A percentile compares a stretch with the other conserved stretches of the same genome.
Evolutionary conservation across 306 rosid genomes (phyloP).

Genomic region (Lathyrus sativus): DNA sequence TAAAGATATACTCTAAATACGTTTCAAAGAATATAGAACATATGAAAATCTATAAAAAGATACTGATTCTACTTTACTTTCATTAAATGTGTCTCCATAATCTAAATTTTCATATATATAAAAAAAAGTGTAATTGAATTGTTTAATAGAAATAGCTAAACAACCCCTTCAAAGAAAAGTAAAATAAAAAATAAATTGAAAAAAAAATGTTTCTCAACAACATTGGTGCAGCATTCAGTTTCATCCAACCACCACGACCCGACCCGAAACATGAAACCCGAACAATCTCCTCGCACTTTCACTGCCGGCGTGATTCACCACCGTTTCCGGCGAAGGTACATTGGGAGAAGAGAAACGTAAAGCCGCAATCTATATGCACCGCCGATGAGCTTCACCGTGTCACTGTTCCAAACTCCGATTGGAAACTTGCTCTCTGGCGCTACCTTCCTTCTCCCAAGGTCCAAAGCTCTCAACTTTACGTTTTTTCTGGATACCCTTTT

Average conservation of each 20-base stretch:
- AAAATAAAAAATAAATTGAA: not conserved
- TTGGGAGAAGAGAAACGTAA: slow-evolving; percentile 39
- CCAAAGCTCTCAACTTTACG: slow-evolving; percentile 12
- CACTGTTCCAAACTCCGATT: slow-evolving; percentile 68
- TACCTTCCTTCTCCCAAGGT: slow-evolving; percentile 76
- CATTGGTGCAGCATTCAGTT: slow-evolving; percentile 32
- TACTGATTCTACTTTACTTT: no score
- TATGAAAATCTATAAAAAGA: no score
- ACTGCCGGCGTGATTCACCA: slow-evolving; percentile 1
- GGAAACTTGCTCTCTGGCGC: slow-evolving; percentile 97
- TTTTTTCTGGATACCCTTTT: slow-evolving; percentile 28
- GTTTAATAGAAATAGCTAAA: no score
- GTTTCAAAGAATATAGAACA: no score
- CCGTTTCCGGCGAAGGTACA: slow-evolving; percentile 29
- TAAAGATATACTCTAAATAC: no score
- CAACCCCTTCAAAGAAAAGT: not conserved
- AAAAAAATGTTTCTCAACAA: slow-evolving; percentile 39
- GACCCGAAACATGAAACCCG: slow-evolving; percentile 47
- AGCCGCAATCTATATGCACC: slow-evolving; percentile 56
- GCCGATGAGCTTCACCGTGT: slow-evolving; percentile 86
- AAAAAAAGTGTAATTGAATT: no score
- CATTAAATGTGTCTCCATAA: no score
- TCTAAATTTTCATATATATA: no score
- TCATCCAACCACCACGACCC: slow-evolving; percentile 32
- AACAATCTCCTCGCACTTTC: not conserved